phyloP scores from a whole-genome alignment of 495 filamentous ascomycete species.

The Lophiotrema nucula region DNA sequence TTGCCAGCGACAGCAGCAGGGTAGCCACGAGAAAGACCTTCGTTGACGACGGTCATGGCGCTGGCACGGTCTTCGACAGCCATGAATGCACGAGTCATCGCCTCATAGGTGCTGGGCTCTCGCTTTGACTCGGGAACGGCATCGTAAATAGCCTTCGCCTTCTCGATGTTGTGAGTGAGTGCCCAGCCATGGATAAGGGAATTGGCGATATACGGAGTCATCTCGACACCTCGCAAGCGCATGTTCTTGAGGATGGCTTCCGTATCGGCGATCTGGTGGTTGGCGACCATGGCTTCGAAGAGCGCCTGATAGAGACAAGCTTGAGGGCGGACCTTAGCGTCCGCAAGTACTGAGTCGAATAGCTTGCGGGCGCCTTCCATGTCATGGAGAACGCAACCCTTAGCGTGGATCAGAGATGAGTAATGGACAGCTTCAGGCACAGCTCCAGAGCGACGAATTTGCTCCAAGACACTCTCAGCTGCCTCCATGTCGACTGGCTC shows the following conservation, averaged over 20 bases:
- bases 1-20: slow-evolving; percentile 87
- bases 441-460: slow-evolving; percentile 71
- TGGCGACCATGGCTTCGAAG: slow-evolving; percentile 94
- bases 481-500: slow-evolving; percentile 89
- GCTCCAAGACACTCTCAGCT: slow-evolving; percentile 78
- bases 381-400: slow-evolving; percentile 91
- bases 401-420: slow-evolving; percentile 90
- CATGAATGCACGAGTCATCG: slow-evolving; percentile 93
- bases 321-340: slow-evolving; percentile 62
- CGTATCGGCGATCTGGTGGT: slow-evolving; percentile 73
- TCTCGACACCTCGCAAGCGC: slow-evolving; percentile 65
- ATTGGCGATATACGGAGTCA: slow-evolving; percentile 98
- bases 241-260: slow-evolving; percentile 72
- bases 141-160: slow-evolving; percentile 76
- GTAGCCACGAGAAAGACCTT: slow-evolving; percentile 90
- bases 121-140: slow-evolving; percentile 69
- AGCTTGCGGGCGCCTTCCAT: slow-evolving; percentile 75
- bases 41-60: slow-evolving; percentile 75
- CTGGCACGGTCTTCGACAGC: slow-evolving; percentile 71
- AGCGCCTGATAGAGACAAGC: slow-evolving; percentile 93
- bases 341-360: slow-evolving; percentile 75
- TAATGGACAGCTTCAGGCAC: slow-evolving; percentile 90
- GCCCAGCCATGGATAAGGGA: slow-evolving; percentile 99
- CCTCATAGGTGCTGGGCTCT: slow-evolving; percentile 98
- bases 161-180: slow-evolving; percentile 71